Conservation (phyloP, 495 filamentous ascomycete species). For the Hyphodiscus hymeniophilus region DNA sequence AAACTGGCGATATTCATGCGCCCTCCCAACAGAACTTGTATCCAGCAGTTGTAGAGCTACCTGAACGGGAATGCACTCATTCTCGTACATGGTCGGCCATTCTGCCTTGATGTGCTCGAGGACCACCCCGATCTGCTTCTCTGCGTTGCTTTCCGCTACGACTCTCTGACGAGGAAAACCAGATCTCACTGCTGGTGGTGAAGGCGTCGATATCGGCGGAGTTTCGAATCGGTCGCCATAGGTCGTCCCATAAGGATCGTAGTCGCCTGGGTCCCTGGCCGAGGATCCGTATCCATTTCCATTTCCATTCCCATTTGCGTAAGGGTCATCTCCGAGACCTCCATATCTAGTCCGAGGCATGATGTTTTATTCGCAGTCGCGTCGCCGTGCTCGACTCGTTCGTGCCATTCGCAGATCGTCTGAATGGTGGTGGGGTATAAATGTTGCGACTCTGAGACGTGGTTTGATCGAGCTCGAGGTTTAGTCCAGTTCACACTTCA, state of each 20-base stretch:
- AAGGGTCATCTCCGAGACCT: constrained; percentile 14
- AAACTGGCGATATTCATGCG: constrained; percentile 78
- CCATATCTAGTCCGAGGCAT: constrained; percentile 23
- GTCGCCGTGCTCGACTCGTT: constrained; percentile 3
- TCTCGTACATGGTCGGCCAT: constrained; percentile 85
- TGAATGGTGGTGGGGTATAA: neutral
- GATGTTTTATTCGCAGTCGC: constrained; percentile 11
- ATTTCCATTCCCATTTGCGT: constrained; percentile 17
- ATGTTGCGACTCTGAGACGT: neutral
- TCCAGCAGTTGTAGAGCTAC: constrained; percentile 90
- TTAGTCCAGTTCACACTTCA: too few species aligned
- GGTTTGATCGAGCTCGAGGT: neutral
- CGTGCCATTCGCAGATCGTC: constrained; percentile 1
- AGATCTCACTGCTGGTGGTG: constrained; percentile 7
- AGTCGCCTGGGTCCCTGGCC: constrained; percentile 16
- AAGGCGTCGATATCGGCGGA: constrained; percentile 10
- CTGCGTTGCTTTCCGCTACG: constrained; percentile 19
- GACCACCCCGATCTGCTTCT: constrained; percentile 21
- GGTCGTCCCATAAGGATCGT: constrained; percentile 18
- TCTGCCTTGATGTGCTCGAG: constrained; percentile 58
- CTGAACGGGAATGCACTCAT: constrained; percentile 84
- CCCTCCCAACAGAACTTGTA: constrained; percentile 83
- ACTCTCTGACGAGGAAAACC: constrained; percentile 3
- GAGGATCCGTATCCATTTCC: constrained; percentile 13
- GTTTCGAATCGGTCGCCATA: constrained; percentile 18